A percentile compares a stretch with the other conserved stretches of the same genome.
Evolutionary conservation across 164 flowering plant genomes (phyloP).

Genomic region (Vitis vinifera): ASM3070453v1 NC_081815.1:8313501-8314000

Average conservation of each 20-base stretch:
- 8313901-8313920: conserved; percentile 97
- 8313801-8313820: not conserved
- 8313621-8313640: not conserved
- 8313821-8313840: not conserved
- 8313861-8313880: conserved; percentile 45
- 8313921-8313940: conserved; percentile 17
- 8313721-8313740: not conserved
- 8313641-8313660: not conserved
- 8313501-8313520: too few relatives aligned
- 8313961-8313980: not conserved
- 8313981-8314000: not conserved
- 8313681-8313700: not conserved
- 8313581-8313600: not conserved
- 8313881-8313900: conserved; percentile 88
- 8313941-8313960: not conserved
- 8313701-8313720: not conserved
- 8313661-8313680: not conserved
- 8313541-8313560: not conserved
- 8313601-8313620: not conserved
- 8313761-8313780: not conserved
- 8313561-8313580: not conserved
- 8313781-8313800: not conserved
- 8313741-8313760: not conserved
- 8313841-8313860: not conserved
- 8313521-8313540: too few relatives aligned